A percentile compares a stretch with the other conserved stretches of the same genome.
phyloP scores from a whole-genome alignment of 192 early-diverging fungal species.

The Coemansia sp. region DNA sequence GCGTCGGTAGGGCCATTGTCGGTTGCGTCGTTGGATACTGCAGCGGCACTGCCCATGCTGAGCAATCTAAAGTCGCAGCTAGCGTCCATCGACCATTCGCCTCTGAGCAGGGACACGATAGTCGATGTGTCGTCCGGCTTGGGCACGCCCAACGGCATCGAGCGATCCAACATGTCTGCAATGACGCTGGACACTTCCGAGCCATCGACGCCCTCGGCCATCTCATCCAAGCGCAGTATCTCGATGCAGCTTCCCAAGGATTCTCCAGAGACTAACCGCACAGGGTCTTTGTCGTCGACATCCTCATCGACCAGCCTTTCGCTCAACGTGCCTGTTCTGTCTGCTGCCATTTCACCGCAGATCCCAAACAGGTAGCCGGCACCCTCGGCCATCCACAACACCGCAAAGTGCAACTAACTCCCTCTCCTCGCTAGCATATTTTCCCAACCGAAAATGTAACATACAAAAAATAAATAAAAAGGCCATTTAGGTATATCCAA shows the following conservation, averaged over 20 bases:
- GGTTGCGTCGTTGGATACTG: not conserved
- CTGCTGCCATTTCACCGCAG: conserved; percentile 1
- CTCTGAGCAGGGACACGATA: too few relatives aligned
- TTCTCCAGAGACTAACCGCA: too few relatives aligned
- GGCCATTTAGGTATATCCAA: too few relatives aligned
- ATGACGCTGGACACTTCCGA: not conserved
- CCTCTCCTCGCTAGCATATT: not conserved
- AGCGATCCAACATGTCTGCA: not conserved
- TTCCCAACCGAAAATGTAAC: not conserved
- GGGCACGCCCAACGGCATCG: not conserved
- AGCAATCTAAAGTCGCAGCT: not conserved
- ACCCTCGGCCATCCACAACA: too few relatives aligned
- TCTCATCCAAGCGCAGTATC: too few relatives aligned
- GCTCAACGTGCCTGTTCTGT: conserved; percentile 9
- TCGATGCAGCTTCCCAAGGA: too few relatives aligned
- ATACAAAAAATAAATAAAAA: not conserved
- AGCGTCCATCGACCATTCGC: too few relatives aligned
- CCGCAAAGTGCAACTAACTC: conserved; percentile 17
- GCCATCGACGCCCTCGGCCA: not conserved
- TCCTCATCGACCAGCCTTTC: not conserved
- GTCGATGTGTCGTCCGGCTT: too few relatives aligned
- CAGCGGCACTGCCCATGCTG: not conserved
- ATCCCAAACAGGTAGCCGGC: too few relatives aligned
- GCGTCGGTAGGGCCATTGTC: not conserved
- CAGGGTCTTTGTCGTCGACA: too few relatives aligned